Conservation (phyloP, 352 stramenopile genomes). For the Halophytophthora batemanensis region DNA sequence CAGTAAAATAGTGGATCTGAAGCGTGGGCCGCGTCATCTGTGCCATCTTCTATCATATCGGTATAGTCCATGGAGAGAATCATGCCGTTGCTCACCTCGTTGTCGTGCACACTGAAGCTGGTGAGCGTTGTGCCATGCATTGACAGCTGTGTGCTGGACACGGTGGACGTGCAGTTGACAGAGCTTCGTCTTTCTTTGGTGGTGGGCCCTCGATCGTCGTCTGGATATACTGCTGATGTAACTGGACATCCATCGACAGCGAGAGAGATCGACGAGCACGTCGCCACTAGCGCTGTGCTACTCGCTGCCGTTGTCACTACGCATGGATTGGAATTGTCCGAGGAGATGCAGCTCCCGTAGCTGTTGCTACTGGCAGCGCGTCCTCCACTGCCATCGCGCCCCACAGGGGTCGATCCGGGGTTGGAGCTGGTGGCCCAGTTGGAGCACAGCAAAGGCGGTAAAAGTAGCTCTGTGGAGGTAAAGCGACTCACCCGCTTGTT, state of each 20-base stretch:
- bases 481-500: too few species aligned
- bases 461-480: too few species aligned
- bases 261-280: conserved; percentile 5
- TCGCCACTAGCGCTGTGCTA: conserved; percentile 6
- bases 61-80: conserved; percentile 22
- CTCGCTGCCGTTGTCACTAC: conserved; percentile 15
- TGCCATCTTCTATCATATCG: conserved; percentile 1
- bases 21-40: too few species aligned
- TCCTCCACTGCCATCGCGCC: conserved; percentile 8
- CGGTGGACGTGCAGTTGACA: too few species aligned
- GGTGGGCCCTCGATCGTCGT: too few species aligned
- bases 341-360: background rate
- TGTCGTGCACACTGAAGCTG: conserved; percentile 20
- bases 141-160: too few species aligned
- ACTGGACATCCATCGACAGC: conserved; percentile 18
- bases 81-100: conserved; percentile 24
- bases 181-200: too few species aligned
- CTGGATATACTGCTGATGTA: conserved; percentile 17
- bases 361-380: conserved; percentile 18
- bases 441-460: too few species aligned
- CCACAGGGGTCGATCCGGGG: too few species aligned
- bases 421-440: too few species aligned
- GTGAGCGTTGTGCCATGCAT: conserved; percentile 20
- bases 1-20: conserved; percentile 28
- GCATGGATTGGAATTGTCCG: too few species aligned